A percentile compares a stretch with the other conserved stretches of the same genome.
Conservation (phyloP, 1,284 basidiomycete species). For the Heterobasidion parviporum region DNA sequence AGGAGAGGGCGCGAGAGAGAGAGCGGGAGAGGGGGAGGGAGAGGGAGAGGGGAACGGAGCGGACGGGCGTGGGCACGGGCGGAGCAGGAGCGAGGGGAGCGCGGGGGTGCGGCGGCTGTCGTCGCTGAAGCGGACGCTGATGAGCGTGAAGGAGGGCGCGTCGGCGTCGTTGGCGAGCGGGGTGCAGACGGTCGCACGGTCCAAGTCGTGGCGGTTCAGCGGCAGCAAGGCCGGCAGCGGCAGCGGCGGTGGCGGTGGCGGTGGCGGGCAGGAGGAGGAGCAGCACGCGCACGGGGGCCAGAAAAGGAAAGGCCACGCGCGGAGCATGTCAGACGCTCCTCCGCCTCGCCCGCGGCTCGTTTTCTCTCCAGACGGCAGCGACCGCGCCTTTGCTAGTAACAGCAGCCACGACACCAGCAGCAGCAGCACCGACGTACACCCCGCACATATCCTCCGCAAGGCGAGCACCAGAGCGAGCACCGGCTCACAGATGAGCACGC, state of each 20-base stretch:
- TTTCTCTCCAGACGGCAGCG: not conserved
- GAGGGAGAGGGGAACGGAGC: no score
- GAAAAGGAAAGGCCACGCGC: conserved; percentile 11
- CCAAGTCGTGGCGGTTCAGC: not conserved
- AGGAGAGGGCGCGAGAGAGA: no score
- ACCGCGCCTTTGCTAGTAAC: not conserved
- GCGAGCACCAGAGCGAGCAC: conserved; percentile 7
- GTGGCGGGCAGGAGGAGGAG: not conserved
- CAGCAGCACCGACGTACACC: not conserved
- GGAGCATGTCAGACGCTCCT: conserved; percentile 7
- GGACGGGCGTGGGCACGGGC: not conserved
- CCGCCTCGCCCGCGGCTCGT: not conserved
- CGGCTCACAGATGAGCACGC: conserved; percentile 15
- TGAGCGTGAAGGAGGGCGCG: not conserved
- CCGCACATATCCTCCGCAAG: not conserved
- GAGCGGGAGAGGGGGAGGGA: no score
- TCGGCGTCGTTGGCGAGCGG: not conserved
- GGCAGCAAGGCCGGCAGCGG: no score
- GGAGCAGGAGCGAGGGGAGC: not conserved
- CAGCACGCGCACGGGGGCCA: not conserved
- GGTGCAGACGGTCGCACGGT: not conserved
- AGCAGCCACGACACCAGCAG: not conserved
- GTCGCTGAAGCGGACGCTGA: not conserved
- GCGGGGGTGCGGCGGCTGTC: not conserved
- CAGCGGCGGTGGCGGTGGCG: not conserved